Percentiles rank a stretch among this genome's conserved stretches.
Conservation (phyloP, 352 stramenopile genomes). For the Phytophthora uliginosa region DNA sequence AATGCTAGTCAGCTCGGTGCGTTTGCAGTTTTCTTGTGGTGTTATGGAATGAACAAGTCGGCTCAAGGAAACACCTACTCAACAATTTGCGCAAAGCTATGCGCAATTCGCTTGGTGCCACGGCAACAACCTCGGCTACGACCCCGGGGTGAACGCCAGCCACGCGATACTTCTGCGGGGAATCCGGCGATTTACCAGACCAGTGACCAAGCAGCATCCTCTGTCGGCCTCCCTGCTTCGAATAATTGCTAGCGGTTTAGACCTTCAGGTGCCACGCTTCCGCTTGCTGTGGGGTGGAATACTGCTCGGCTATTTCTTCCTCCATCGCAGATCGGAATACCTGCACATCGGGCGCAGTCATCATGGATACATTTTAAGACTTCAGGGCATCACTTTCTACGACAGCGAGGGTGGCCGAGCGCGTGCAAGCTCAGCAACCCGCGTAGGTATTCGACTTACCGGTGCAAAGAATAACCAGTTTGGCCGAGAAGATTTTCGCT, state of each 20-base stretch:
- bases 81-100: background rate
- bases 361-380: too few species aligned
- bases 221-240: background rate
- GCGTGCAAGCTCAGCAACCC: too few species aligned
- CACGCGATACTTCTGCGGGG: background rate
- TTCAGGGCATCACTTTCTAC: too few species aligned
- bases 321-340: too few species aligned
- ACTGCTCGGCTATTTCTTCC: background rate
- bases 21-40: background rate
- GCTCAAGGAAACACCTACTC: background rate
- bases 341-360: too few species aligned
- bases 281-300: background rate
- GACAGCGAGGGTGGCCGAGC: too few species aligned
- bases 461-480: too few species aligned
- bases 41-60: background rate
- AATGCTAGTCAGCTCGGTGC: background rate
- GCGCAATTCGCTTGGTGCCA: background rate
- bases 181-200: background rate
- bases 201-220: background rate
- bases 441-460: too few species aligned
- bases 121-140: background rate
- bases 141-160: background rate
- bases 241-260: background rate
- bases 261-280: background rate
- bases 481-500: too few species aligned